These are phyloP conservation scores for Ailanthus altissimus DNA, from an alignment of 345 rosid genomes.

Conservation along the genomic window DNA sequence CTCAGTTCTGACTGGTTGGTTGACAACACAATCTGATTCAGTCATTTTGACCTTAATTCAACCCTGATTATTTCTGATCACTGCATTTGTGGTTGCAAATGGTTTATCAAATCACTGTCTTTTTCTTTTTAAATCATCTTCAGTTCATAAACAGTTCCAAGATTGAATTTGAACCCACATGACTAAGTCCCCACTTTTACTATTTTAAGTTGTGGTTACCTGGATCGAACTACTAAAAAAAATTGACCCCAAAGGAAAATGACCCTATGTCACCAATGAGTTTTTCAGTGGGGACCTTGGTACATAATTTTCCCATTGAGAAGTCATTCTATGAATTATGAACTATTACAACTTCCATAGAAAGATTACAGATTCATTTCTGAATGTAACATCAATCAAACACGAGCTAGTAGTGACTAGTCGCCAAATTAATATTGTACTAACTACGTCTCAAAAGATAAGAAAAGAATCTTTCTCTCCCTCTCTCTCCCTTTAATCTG, in stretches of 20 bases:
- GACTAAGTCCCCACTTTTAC: background rate
- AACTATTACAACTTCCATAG: background rate
- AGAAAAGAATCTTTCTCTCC: background rate
- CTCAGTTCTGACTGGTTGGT: slow-evolving; percentile 3
- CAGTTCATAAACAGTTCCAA: background rate
- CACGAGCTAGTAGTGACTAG: background rate
- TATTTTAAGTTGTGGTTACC: background rate
- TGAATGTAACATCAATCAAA: slow-evolving; percentile 10
- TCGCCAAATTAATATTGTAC: background rate
- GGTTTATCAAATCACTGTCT: too few species aligned
- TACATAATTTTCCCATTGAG: slow-evolving; percentile 3
- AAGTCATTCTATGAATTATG: background rate
- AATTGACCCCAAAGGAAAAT: background rate
- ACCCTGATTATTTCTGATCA: too few species aligned
- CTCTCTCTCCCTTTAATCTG: background rate
- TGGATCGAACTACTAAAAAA: background rate
- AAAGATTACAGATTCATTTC: background rate
- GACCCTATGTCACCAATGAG: background rate
- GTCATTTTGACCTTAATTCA: background rate
- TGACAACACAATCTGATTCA: background rate
- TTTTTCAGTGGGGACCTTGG: slow-evolving; percentile 2
- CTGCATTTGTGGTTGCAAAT: background rate
- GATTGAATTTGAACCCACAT: background rate
- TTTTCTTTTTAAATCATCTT: background rate
- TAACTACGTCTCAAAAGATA: background rate